phyloP scores from a whole-genome alignment of 1,139 yeast species.

The Candida sp. region DNA sequence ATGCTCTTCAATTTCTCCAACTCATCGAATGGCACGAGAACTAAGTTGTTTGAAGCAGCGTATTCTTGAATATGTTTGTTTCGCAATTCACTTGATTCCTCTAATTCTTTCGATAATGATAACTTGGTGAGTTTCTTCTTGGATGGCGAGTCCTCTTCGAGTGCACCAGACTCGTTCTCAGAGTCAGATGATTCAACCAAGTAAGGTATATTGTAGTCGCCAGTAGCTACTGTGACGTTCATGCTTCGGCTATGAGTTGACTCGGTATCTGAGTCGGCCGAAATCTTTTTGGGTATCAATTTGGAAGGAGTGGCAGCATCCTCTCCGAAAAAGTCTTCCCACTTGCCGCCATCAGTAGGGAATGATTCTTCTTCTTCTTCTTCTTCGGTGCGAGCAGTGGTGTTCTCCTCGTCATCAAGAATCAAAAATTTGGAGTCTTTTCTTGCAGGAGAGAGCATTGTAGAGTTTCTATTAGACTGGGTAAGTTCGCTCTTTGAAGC shows the following conservation, averaged over 20 bases:
- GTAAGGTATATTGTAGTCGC: conserved; percentile 25
- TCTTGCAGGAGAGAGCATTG: conserved; percentile 38
- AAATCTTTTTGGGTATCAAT: background rate
- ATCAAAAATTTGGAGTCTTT: conserved; percentile 37
- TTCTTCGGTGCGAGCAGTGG: conserved; percentile 6
- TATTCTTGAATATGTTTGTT: conserved; percentile 44
- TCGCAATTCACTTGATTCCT: conserved; percentile 1
- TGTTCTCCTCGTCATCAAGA: conserved; percentile 24
- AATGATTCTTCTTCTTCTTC: conserved; percentile 7
- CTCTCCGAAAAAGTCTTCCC: conserved; percentile 48
- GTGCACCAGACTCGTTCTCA: conserved; percentile 21
- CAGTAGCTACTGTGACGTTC: conserved; percentile 10
- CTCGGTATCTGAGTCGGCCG: conserved; percentile 23
- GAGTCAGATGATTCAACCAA: conserved; percentile 44
- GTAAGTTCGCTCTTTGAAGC: conserved; percentile 23
- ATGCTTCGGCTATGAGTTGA: conserved; percentile 16
- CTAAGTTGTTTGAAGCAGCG: conserved; percentile 51
- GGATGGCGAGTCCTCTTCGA: conserved; percentile 6
- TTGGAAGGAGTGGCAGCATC: conserved; percentile 29
- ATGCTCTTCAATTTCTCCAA: conserved; percentile 38
- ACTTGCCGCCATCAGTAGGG: conserved; percentile 30
- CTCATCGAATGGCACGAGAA: conserved; percentile 52
- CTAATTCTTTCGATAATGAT: conserved; percentile 26
- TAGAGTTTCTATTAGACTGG: conserved; percentile 25
- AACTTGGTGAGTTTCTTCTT: conserved; percentile 14